Conservation (phyloP, 2,329 filamentous ascomycete genomes). For the Helicocarpus griseus region DNA sequence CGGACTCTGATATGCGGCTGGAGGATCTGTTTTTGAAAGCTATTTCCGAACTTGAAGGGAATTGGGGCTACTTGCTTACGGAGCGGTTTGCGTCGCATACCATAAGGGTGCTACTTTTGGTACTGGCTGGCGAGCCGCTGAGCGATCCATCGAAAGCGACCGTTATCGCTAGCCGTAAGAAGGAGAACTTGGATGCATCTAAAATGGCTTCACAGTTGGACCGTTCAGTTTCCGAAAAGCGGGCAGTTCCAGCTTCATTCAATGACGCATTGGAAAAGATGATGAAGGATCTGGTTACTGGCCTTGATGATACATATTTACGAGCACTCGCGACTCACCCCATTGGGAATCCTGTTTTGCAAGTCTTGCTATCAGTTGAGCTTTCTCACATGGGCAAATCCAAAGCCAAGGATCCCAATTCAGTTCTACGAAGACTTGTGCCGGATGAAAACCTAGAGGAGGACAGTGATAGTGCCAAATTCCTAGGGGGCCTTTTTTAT, state of each 20-base stretch:
- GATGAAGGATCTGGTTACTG: constrained; percentile 63
- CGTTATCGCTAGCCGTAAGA: constrained; percentile 83
- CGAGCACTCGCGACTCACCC: constrained; percentile 79
- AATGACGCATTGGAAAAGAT: constrained; percentile 68
- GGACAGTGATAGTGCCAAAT: constrained; percentile 62
- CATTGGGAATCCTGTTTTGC: constrained; percentile 85
- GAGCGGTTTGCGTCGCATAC: constrained; percentile 87
- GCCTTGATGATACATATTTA: constrained; percentile 69
- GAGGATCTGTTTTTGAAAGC: constrained; percentile 77
- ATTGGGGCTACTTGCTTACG: constrained; percentile 73
- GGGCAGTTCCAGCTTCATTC: constrained; percentile 69
- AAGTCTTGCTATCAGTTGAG: constrained; percentile 80
- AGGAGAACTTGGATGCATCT: constrained; percentile 65
- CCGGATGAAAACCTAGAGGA: constrained; percentile 70
- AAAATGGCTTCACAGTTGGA: constrained; percentile 43
- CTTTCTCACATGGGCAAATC: constrained; percentile 62
- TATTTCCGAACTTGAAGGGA: constrained; percentile 77
- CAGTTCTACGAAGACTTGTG: constrained; percentile 66
- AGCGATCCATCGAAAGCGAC: constrained; percentile 59
- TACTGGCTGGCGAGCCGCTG: constrained; percentile 74
- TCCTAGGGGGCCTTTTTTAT: constrained; percentile 80
- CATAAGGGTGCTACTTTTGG: constrained; percentile 71
- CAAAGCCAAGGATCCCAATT: constrained; percentile 53
- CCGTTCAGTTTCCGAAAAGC: constrained; percentile 35
- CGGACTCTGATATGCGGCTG: constrained; percentile 50